Evolutionary conservation across 352 stramenopile species (phyloP), one percentile per base, ranked within the genome.

Genomic region (Phytophthora ramorum): DNA sequence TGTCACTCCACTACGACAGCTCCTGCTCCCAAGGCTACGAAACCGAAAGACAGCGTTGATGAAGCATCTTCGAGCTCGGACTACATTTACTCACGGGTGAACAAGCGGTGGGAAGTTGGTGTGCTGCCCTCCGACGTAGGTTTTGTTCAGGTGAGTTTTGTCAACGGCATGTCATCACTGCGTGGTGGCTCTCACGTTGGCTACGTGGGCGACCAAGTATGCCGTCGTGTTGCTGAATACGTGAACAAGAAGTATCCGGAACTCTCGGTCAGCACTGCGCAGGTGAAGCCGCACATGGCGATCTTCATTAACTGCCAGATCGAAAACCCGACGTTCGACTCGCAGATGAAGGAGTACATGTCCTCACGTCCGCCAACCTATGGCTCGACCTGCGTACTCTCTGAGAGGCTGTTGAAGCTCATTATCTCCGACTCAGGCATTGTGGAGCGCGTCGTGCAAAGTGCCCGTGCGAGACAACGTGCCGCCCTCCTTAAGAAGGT

Each of bases 261-360:
- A 40, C 70, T 94, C 4, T 93, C 92, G 10, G 76, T 99, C 14
- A 99, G 94, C 20, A 79, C 92, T 0, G 80, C 86, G 7, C 91
- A 99, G 49, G 97, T 99, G 75, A 99, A 99, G 76, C 98, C 98
- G 49, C 97, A 99, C 73, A 72, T 99, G 28, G 89, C 83, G 8
- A 83, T 99, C 14, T 99, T 99, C 78, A 97, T 99, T 43, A 99
- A 99, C 75, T 98, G 91, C 60, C 83, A 99, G 48, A 97, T 99
- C 19, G 94, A 99, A 56, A 99, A 99, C 75, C 98, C 98, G 16
- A 98, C 96, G 2, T 99, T 99, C 71, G 98, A 99, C 69, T 99
- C 95, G 54, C 98, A 99, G 67, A 99, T 98, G 63, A 99, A 99
- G 74, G 98, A 99, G 73, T 97, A 92, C 59, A 93, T 99, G 49